Percentiles rank a stretch among this genome's conserved stretches.
These are phyloP conservation scores for Aegilops longissima DNA, from an alignment of 176 grass and related monocot genomes.

Conservation along the genomic window DNA sequence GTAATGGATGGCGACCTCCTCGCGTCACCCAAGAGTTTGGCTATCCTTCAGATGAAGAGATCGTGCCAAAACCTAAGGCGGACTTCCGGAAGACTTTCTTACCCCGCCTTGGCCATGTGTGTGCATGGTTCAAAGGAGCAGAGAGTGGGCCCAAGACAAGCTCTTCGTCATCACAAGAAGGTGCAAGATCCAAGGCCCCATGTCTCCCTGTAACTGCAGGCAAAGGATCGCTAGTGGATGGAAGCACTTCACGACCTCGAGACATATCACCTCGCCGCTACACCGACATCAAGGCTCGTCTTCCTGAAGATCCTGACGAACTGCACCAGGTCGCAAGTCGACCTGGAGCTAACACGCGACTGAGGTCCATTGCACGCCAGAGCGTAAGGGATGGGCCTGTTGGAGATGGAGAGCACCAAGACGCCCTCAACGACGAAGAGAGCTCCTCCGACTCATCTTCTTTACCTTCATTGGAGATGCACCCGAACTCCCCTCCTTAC, in stretches of 20 bases:
- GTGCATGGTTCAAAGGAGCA: background rate
- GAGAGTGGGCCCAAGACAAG: background rate
- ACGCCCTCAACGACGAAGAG: no score
- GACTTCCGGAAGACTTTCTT: background rate
- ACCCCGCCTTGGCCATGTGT: background rate
- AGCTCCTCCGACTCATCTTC: no score
- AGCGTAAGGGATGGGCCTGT: background rate
- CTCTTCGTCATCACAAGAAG: background rate
- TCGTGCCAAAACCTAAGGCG: background rate
- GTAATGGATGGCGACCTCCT: background rate
- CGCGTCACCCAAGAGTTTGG: background rate
- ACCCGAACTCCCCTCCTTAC: no score
- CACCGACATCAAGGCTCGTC: background rate
- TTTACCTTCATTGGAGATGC: no score
- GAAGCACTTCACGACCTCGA: background rate
- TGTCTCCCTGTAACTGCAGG: background rate
- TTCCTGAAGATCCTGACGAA: background rate
- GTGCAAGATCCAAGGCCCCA: background rate
- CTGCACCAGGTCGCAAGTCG: background rate
- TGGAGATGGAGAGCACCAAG: background rate
- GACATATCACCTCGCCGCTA: background rate
- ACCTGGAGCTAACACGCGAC: background rate
- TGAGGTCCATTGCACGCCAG: background rate
- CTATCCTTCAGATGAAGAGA: background rate
- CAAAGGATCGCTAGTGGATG: background rate